Base-by-base conservation (phyloP, 176 grass and related monocot genomes). In the Eremochloa ophiuroides region DNA sequence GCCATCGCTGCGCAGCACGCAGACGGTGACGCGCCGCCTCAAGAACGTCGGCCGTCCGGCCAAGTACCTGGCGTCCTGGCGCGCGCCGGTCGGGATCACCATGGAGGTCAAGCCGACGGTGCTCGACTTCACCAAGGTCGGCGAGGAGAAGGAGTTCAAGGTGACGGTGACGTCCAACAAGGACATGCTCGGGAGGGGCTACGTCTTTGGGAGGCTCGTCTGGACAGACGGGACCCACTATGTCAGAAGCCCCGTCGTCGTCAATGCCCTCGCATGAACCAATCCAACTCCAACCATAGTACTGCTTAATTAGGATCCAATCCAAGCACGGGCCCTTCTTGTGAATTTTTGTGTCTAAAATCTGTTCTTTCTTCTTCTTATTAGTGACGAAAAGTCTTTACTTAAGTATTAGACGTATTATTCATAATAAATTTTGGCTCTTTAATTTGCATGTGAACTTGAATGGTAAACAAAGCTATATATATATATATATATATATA, bases 211-310 rank as follows among this genome's bases (percentile, higher is more conserved):
- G 53, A 79, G 74, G 60, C 73, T 97, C 80, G 77, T 84, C 11
- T 97, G 94, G 94, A 88, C 87, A 2, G 89, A 97, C 48, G 94
- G 91, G 56, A 77, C 20, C 46, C 94, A 94, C 84, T 77, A 88
- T 39, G 89, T 94, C 15, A 87, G 87, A 41, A 97, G 85, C 53
- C 84, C 94, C 7, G 16, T 97, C 5, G 85, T 58, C 9, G 91
- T 90, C 18, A 97, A 97, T 34, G 89, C 86, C 25, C 9, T 88
- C 27, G 63, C 83, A 11, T 97, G 83, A 97, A 1, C 3, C 3
- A 2, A 63, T 23, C 34, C 34, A n/a, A n/a, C n/a, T n/a, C n/a
- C n/a, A n/a, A n/a, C n/a, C n/a, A n/a, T n/a, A n/a, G n/a, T n/a
- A n/a, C n/a, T n/a, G n/a, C n/a, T n/a, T n/a, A n/a, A n/a, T n/a